These are phyloP conservation scores for Eutreptiella sp. DNA, from an alignment of 208 protist genomes.

Conservation along the genomic window DNA sequence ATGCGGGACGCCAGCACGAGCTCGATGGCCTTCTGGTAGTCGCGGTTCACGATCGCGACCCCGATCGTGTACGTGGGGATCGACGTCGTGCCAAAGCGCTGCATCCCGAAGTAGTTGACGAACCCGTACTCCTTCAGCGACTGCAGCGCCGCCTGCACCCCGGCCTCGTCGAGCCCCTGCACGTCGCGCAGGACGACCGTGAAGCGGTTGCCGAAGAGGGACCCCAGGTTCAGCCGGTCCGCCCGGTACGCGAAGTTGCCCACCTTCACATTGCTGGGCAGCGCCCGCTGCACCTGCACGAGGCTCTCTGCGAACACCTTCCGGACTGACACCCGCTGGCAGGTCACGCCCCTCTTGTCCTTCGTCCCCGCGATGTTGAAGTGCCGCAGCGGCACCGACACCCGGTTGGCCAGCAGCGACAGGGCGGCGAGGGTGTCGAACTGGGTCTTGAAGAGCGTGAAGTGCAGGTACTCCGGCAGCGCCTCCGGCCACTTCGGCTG, in stretches of 20 bases:
- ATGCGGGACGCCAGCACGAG: constrained; percentile 62
- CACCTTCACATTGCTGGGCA: constrained; percentile 60
- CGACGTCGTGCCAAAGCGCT: constrained; percentile 82
- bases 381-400: constrained; percentile 36
- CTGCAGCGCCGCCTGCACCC: constrained; percentile 37
- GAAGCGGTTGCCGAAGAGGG: constrained; percentile 82
- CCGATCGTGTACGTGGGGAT: constrained; percentile 83
- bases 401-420: constrained; percentile 46
- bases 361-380: constrained; percentile 82
- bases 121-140: constrained; percentile 54
- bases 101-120: constrained; percentile 89
- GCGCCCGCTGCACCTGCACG: constrained; percentile 48
- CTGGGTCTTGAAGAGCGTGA: constrained; percentile 83
- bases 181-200: constrained; percentile 69
- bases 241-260: constrained; percentile 58
- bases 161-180: neutral
- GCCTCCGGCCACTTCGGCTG: constrained; percentile 29
- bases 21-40: constrained; percentile 56
- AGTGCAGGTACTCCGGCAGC: constrained; percentile 51
- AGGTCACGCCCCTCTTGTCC: constrained; percentile 76
- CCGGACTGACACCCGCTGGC: constrained; percentile 65
- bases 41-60: constrained; percentile 55
- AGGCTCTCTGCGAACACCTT: constrained; percentile 56
- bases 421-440: constrained; percentile 66
- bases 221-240: constrained; percentile 65